These are phyloP conservation scores for Triticum turgidum DNA, from an alignment of 176 grass and related monocot species.

Conservation along the genomic window DNA sequence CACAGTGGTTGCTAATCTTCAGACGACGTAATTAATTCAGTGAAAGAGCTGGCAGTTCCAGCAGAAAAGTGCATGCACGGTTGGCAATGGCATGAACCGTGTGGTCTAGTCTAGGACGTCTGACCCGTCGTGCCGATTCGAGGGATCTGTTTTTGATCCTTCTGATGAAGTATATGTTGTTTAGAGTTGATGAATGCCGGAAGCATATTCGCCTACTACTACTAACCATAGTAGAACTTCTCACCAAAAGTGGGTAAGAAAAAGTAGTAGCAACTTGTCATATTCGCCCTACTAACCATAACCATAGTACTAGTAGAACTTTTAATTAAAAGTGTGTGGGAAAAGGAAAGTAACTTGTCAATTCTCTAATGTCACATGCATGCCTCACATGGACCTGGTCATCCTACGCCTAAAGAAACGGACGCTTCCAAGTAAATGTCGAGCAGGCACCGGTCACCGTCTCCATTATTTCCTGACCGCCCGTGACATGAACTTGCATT, in stretches of 20 bases:
- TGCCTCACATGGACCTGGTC: conserved; percentile 30
- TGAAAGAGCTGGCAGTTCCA: not conserved
- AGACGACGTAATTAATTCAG: not conserved
- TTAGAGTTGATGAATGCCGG: too few relatives aligned
- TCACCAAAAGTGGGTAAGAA: too few relatives aligned
- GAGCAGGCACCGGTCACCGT: not conserved
- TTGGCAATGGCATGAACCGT: not conserved
- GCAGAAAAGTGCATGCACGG: not conserved
- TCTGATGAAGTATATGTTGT: not conserved
- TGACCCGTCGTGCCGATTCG: not conserved
- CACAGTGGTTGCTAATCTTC: not conserved
- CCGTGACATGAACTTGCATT: not conserved
- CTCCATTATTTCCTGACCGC: not conserved
- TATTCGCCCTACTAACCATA: not conserved
- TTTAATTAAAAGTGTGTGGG: not conserved
- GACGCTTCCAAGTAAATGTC: not conserved
- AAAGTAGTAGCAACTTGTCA: not conserved
- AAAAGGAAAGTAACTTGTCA: not conserved
- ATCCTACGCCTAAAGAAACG: not conserved
- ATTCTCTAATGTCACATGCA: conserved; percentile 26
- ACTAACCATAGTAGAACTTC: not conserved
- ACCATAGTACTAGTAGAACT: not conserved
- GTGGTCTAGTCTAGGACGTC: not conserved
- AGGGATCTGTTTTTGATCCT: not conserved
- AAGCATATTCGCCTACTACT: not conserved